Base-by-base conservation (phyloP, 805 yeast genomes). In the Monosporozyma yasuniensis region DNA sequence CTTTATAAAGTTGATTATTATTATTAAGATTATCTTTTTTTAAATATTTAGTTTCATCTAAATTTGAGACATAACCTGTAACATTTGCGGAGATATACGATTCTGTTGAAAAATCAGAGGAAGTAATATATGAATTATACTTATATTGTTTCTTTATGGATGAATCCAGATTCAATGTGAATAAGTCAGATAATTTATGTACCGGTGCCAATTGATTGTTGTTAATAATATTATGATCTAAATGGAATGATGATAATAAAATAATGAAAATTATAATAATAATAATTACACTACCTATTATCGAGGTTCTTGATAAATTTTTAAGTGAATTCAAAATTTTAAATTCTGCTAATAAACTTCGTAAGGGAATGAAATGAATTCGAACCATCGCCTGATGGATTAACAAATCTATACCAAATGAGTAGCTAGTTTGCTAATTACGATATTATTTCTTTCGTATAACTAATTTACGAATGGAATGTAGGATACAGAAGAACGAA, bases 51-150 rank as follows among this genome's bases (percentile, higher is more conserved):
- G 46, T 14, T 14, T 44, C 11, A 28, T 44, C 39, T 27, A 48
- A 37, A 44, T 48, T 48, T 4, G 51, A 44, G 2, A 50, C 48
- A 41, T 19, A 50, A 18, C 49, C 50, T 1, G 14, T 18, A 3
- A 50, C 44, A 11, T 38, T 41, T 21, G 27, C 28, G 5, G 28
- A 38, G 19, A n/a, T 18, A 34, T 14, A 50, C 3, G 35, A 14
- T 12, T 32, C 18, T n/a, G 35, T 7, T 8, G 12, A 30, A 30
- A 12, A 12, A n/a, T 32, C 35, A 12, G n/a, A 6, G 14, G 11
- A n/a, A 14, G 14, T n/a, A 18, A 35, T 35, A 18, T 6, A 35
- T 16, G 38, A 35, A 35, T n/a, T 16, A 7, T n/a, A 19, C 6
- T 7, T 16, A 35, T 35, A 16, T 35, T 32, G 35, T 4, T 32